Conservation (phyloP, 805 yeast species). For the Tetrapisispora arboricola region DNA sequence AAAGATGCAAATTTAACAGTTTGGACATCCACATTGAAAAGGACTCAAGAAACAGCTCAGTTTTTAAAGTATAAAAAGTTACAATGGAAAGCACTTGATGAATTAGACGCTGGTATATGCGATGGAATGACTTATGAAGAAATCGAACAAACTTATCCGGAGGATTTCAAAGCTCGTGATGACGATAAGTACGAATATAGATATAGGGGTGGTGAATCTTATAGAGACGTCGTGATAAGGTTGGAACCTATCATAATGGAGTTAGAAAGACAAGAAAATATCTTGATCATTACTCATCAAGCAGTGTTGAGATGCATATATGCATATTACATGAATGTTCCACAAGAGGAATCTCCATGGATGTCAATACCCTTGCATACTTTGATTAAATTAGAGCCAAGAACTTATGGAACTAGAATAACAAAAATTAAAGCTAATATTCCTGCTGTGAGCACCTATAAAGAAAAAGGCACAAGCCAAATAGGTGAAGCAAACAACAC, state of each 20-base stretch:
- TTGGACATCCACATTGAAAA: conserved; percentile 86
- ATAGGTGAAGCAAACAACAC: conserved; percentile 30
- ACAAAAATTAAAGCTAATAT: conserved; percentile 89
- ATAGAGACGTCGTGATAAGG: conserved; percentile 88
- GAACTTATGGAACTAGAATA: conserved; percentile 83
- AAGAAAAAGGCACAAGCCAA: conserved; percentile 76
- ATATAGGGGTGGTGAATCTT: conserved; percentile 95
- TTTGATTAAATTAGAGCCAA: conserved; percentile 85
- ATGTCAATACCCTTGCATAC: conserved; percentile 98
- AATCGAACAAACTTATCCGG: conserved; percentile 75
- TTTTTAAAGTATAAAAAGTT: conserved; percentile 70
- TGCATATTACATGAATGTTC: conserved; percentile 97
- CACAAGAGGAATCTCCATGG: conserved; percentile 97
- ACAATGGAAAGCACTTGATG: conserved; percentile 95
- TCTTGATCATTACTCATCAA: conserved; percentile 92
- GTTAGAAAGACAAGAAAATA: conserved; percentile 92
- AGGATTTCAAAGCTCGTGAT: conserved; percentile 91
- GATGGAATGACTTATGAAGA: conserved; percentile 96
- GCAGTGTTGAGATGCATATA: conserved; percentile 93
- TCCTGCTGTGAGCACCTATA: conserved; percentile 95
- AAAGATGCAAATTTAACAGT: conserved; percentile 66
- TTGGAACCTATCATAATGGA: conserved; percentile 98
- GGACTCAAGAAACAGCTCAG: conserved; percentile 91
- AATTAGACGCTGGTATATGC: conserved; percentile 93
- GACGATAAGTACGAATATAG: conserved; percentile 93